phyloP scores from a whole-genome alignment of 805 yeast species.

The Grigorovia yakushimaensis region DNA sequence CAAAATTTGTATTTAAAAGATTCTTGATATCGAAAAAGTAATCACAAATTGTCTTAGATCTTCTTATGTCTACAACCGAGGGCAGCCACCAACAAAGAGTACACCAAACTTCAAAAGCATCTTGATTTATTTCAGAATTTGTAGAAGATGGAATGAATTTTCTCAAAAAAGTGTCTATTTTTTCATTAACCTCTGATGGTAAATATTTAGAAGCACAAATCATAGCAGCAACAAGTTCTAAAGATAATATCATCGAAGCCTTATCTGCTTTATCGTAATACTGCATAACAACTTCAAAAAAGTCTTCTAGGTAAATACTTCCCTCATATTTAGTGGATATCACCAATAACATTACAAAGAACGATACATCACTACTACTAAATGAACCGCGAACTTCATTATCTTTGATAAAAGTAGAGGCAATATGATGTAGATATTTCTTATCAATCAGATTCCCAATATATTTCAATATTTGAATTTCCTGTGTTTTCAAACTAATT shows the following conservation, averaged over 20 bases:
- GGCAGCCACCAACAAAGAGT: slow-evolving; percentile 70
- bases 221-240: slow-evolving; percentile 63
- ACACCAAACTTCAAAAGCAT: slow-evolving; percentile 64
- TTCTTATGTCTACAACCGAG: slow-evolving; percentile 53
- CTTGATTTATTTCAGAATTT: slow-evolving; percentile 57
- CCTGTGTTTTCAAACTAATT: slow-evolving; percentile 32
- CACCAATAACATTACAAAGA: slow-evolving; percentile 41
- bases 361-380: slow-evolving; percentile 53
- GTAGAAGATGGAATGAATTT: slow-evolving; percentile 39
- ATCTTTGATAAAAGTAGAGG: slow-evolving; percentile 48
- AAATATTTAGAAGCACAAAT: slow-evolving; percentile 40
- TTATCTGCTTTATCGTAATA: slow-evolving; percentile 59
- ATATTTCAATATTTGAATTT: slow-evolving; percentile 31
- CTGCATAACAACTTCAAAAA: slow-evolving; percentile 40
- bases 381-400: slow-evolving; percentile 61
- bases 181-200: slow-evolving; percentile 23
- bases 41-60: slow-evolving; percentile 45
- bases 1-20: slow-evolving; percentile 37
- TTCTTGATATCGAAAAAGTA: slow-evolving; percentile 37
- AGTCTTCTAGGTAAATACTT: slow-evolving; percentile 38
- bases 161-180: slow-evolving; percentile 39
- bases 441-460: slow-evolving; percentile 41
- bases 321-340: slow-evolving; percentile 36
- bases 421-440: slow-evolving; percentile 48
- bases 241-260: slow-evolving; percentile 61